phyloP scores from a whole-genome alignment of 2,329 filamentous ascomycete species.

The Neonectria neomacrospora region DNA sequence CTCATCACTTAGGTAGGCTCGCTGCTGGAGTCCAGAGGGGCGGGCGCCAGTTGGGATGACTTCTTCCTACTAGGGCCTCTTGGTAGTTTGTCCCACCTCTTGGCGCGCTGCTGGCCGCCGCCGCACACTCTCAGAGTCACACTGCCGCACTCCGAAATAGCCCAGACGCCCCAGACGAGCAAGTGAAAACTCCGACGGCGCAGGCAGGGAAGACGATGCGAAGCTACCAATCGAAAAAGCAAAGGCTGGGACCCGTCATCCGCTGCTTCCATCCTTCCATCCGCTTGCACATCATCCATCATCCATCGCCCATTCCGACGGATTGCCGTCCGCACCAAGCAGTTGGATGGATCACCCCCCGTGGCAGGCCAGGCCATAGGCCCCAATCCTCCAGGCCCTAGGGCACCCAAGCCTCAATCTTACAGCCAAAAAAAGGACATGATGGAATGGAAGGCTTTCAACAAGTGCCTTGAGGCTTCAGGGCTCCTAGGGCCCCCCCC shows the following conservation, averaged over 20 bases:
- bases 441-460: slow-evolving; percentile 2
- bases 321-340: slow-evolving; percentile 23
- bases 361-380: not conserved
- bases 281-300: not conserved
- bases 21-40: not conserved
- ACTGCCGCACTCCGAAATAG: slow-evolving; percentile 39
- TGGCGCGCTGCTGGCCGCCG: slow-evolving; percentile 28
- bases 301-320: slow-evolving; percentile 28
- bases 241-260: slow-evolving; percentile 24
- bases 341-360: not conserved
- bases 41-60: not conserved
- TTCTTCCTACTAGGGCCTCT: slow-evolving; percentile 16
- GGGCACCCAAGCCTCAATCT: slow-evolving; percentile 36
- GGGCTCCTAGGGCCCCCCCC: slow-evolving; percentile 9
- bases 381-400: not conserved
- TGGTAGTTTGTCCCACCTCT: slow-evolving; percentile 34
- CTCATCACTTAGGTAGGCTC: slow-evolving; percentile 5
- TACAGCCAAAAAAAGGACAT: slow-evolving; percentile 19
- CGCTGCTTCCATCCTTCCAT: slow-evolving; percentile 4
- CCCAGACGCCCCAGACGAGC: not conserved
- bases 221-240: slow-evolving; percentile 20
- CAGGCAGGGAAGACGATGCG: slow-evolving; percentile 6
- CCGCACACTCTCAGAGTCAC: slow-evolving; percentile 27
- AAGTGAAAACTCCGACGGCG: slow-evolving; percentile 19
- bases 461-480: not conserved